Conservation (phyloP, 1,284 basidiomycete species). For the Cystobasidiaceae sp. region DNA sequence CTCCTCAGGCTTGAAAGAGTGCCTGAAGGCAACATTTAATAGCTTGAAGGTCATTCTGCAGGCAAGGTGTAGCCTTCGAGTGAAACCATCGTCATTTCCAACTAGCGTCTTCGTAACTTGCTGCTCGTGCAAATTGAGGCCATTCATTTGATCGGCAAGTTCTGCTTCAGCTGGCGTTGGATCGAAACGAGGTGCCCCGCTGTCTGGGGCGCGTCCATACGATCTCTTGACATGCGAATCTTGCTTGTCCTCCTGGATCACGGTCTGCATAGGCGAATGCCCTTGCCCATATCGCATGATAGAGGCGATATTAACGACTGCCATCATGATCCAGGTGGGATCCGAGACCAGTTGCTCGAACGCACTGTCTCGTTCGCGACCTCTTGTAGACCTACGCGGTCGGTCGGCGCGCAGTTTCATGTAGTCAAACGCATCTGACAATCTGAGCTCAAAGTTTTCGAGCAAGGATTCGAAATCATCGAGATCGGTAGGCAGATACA, state of each 20-base stretch:
- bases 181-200: slow-evolving; percentile 12
- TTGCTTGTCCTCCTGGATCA: not conserved
- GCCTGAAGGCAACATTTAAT: slow-evolving; percentile 58
- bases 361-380: slow-evolving; percentile 52
- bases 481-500: slow-evolving; percentile 88
- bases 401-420: slow-evolving; percentile 8
- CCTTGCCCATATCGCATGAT: slow-evolving; percentile 84
- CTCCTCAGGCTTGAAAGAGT: slow-evolving; percentile 15
- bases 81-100: not conserved
- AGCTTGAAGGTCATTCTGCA: slow-evolving; percentile 73
- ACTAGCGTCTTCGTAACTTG: slow-evolving; percentile 27
- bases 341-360: slow-evolving; percentile 56
- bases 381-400: not conserved
- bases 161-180: slow-evolving; percentile 24
- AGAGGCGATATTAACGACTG: slow-evolving; percentile 69
- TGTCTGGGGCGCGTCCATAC: not conserved
- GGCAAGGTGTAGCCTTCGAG: slow-evolving; percentile 54
- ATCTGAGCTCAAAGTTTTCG: slow-evolving; percentile 75
- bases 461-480: slow-evolving; percentile 80
- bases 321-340: slow-evolving; percentile 95
- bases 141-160: slow-evolving; percentile 19
- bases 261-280: slow-evolving; percentile 34
- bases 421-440: slow-evolving; percentile 51
- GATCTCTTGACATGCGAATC: no score
- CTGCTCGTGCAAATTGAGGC: slow-evolving; percentile 4